These are phyloP conservation scores for Colletotrichum zoysiae DNA, from an alignment of 2,329 filamentous ascomycete genomes.

Conservation along the genomic window DNA sequence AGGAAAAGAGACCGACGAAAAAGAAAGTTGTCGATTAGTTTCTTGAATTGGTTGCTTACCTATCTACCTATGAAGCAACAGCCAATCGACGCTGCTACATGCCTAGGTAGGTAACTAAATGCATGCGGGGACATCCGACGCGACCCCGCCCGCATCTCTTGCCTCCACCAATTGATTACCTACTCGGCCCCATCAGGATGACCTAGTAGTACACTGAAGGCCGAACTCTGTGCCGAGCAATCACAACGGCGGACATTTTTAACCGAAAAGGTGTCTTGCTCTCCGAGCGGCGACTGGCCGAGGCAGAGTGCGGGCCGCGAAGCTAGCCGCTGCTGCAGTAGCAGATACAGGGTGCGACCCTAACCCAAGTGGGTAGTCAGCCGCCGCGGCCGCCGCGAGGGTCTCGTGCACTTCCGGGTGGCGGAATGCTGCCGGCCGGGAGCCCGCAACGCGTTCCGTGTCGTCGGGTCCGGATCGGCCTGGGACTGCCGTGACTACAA, in stretches of 20 bases:
- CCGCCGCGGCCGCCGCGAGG: neutral
- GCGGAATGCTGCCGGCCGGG: neutral
- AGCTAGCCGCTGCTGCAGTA: neutral
- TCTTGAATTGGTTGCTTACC: neutral
- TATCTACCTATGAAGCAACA: neutral
- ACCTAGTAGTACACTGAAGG: too few relatives aligned
- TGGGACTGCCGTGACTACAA: neutral
- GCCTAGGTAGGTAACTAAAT: neutral
- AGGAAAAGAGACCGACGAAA: too few relatives aligned
- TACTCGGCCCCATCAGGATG: neutral
- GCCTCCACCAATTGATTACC: neutral
- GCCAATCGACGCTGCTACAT: neutral
- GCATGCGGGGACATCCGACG: neutral
- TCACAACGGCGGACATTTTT: neutral
- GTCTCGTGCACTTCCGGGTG: neutral
- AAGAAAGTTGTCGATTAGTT: neutral
- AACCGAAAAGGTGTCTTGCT: neutral
- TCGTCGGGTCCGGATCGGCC: neutral
- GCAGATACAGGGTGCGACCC: neutral
- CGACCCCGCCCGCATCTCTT: neutral
- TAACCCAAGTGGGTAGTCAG: neutral
- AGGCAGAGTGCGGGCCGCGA: neutral
- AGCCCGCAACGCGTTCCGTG: neutral
- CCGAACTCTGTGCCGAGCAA: neutral
- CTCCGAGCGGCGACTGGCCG: neutral